phyloP scores from a whole-genome alignment of 768 basidiomycete genomes.

The Suillus brevipes region DNA sequence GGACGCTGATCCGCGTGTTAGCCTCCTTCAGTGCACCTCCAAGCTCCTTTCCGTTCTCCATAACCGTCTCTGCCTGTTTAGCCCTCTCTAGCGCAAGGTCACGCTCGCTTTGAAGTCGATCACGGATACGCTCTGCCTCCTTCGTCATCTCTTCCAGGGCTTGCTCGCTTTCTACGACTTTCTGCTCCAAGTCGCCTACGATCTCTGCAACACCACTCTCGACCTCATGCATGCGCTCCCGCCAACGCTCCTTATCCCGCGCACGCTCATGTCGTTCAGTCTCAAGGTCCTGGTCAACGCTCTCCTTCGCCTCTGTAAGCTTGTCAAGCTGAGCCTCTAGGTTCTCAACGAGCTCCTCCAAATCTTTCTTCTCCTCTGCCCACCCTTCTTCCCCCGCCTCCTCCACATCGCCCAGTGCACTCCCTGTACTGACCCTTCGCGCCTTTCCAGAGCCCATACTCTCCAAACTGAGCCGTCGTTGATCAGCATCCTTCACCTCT shows the following conservation, averaged over 20 bases:
- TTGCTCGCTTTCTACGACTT: constrained; percentile 52
- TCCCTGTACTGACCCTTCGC: constrained; percentile 53
- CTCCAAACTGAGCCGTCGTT: constrained; percentile 26
- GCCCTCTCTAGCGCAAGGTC: constrained; percentile 60
- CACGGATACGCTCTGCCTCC: constrained; percentile 47
- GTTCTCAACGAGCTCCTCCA: constrained; percentile 47
- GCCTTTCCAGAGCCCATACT: constrained; percentile 32
- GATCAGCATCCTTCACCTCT: constrained; percentile 39
- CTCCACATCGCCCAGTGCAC: constrained; percentile 56
- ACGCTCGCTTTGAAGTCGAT: constrained; percentile 49
- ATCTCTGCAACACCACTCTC: constrained; percentile 69
- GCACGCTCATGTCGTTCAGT: constrained; percentile 58
- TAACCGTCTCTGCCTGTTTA: constrained; percentile 60
- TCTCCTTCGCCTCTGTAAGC: constrained; percentile 47
- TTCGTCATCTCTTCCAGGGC: constrained; percentile 41
- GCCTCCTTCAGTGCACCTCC: constrained; percentile 68
- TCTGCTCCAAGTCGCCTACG: constrained; percentile 62
- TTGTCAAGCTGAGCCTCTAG: constrained; percentile 37
- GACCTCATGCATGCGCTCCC: constrained; percentile 68
- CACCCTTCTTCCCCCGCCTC: constrained; percentile 65
- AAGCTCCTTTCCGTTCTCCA: constrained; percentile 66
- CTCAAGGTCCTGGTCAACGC: constrained; percentile 46
- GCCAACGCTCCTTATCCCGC: constrained; percentile 70
- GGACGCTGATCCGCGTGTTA: constrained; percentile 55
- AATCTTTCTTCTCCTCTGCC: constrained; percentile 66